These are phyloP conservation scores for Myriosclerotinia scirpicola DNA, from an alignment of 2,329 filamentous ascomycete genomes.

Conservation along the genomic window DNA sequence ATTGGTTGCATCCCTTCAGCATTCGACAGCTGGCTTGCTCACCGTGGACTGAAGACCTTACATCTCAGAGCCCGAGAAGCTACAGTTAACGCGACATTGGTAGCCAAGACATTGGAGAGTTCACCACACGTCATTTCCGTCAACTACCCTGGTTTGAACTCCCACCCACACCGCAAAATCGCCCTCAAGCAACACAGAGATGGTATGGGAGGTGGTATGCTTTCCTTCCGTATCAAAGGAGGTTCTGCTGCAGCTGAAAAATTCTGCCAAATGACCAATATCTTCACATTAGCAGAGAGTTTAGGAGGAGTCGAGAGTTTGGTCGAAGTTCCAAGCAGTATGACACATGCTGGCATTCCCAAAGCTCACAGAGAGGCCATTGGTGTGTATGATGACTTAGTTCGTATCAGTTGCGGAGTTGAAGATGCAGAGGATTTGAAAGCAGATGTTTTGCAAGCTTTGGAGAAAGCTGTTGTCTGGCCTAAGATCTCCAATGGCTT, in stretches of 20 bases:
- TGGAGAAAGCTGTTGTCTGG: conserved; percentile 68
- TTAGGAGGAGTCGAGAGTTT: conserved; percentile 90
- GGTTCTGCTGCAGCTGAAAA: conserved; percentile 82
- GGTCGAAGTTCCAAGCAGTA: conserved; percentile 87
- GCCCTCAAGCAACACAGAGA: conserved; percentile 89
- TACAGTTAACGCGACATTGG: conserved; percentile 72
- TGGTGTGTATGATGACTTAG: conserved; percentile 91
- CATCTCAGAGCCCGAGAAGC: conserved; percentile 89
- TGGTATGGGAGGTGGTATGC: conserved; percentile 94
- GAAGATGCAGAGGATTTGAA: conserved; percentile 86
- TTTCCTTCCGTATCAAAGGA: conserved; percentile 90
- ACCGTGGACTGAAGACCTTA: conserved; percentile 93
- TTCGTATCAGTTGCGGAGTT: conserved; percentile 89
- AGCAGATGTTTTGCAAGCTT: conserved; percentile 76
- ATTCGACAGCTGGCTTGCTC: conserved; percentile 97
- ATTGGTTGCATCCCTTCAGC: conserved; percentile 92
- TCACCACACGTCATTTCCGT: conserved; percentile 83
- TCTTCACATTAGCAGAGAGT: conserved; percentile 92
- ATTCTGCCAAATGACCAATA: conserved; percentile 85
- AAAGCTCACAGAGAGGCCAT: conserved; percentile 85
- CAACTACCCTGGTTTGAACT: conserved; percentile 91
- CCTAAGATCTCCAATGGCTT: conserved; percentile 40
- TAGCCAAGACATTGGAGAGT: conserved; percentile 74
- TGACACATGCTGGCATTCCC: conserved; percentile 97
- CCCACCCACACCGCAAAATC: conserved; percentile 82